A percentile compares a stretch with the other conserved stretches of the same genome.
phyloP scores from a whole-genome alignment of 116 monocot genomes.

The Iris pallida region DNA sequence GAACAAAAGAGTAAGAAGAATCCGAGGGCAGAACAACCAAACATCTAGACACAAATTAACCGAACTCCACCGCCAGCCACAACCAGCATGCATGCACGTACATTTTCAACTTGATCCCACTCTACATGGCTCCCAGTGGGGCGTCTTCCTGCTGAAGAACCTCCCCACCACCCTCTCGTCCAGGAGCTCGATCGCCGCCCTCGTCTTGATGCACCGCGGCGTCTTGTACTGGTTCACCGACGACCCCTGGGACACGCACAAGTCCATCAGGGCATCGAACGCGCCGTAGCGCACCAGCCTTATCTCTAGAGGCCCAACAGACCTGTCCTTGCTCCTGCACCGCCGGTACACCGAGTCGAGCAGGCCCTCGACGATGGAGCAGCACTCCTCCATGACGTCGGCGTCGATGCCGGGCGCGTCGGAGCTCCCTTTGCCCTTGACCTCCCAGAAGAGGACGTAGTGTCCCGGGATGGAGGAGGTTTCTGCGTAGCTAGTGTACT shows the following conservation, averaged over 20 bases:
- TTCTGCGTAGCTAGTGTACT: constrained; percentile 68
- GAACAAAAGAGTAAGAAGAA: no score
- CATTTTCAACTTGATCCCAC: neutral
- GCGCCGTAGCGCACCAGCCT: constrained; percentile 48
- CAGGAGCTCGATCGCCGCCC: constrained; percentile 36
- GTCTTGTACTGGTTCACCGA: constrained; percentile 93
- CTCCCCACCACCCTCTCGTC: constrained; percentile 49
- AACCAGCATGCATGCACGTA: neutral
- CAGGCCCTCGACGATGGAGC: constrained; percentile 37
- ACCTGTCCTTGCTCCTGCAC: constrained; percentile 54
- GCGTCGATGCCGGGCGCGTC: neutral
- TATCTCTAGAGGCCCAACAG: constrained; percentile 73
- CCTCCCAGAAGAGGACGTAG: constrained; percentile 86
- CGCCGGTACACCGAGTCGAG: constrained; percentile 65
- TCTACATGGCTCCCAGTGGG: constrained; percentile 36
- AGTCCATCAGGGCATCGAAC: constrained; percentile 74
- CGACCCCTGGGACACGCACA: constrained; percentile 58
- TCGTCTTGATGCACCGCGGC: constrained; percentile 57
- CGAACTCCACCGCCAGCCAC: neutral
- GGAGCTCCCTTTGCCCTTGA: constrained; percentile 5
- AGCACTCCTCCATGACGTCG: constrained; percentile 50
- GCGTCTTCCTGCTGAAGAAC: constrained; percentile 43
- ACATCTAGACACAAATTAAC: neutral
- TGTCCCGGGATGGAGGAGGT: constrained; percentile 69
- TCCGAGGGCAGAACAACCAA: no score